Percentiles rank a stretch among this genome's conserved stretches.
These are phyloP conservation scores for Aquilaria yunnanensis DNA, from an alignment of 345 rosid genomes.

Conservation along the genomic window DNA sequence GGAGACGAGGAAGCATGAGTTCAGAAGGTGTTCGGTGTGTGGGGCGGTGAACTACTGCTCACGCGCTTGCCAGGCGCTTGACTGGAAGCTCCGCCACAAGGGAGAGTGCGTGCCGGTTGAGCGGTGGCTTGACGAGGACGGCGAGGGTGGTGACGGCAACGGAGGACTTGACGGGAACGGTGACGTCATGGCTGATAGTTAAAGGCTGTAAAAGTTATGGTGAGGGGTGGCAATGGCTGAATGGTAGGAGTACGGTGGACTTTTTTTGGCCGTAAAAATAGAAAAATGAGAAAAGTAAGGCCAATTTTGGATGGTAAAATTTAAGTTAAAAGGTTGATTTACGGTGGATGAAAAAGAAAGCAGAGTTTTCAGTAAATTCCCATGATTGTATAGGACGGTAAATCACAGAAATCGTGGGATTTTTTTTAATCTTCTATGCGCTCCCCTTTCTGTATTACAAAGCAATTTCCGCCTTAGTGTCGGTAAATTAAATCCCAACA, in stretches of 20 bases:
- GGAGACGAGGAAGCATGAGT: slow-evolving; percentile 90
- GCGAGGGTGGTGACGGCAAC: slow-evolving; percentile 32
- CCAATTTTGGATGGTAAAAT: slow-evolving; percentile 26
- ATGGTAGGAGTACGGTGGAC: slow-evolving; percentile 19
- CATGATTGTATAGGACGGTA: slow-evolving; percentile 24
- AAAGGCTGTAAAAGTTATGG: slow-evolving; percentile 3
- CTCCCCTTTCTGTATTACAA: slow-evolving; percentile 9
- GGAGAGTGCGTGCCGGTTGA: slow-evolving; percentile 68
- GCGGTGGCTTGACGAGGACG: slow-evolving; percentile 55
- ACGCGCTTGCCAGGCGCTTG: slow-evolving; percentile 95
- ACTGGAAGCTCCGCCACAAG: slow-evolving; percentile 91
- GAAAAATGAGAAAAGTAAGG: slow-evolving; percentile 5
- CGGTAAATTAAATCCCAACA: slow-evolving; percentile 11
- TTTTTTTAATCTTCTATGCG: neutral
- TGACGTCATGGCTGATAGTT: slow-evolving; percentile 34
- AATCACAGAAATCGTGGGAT: slow-evolving; percentile 14
- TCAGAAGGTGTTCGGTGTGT: slow-evolving; percentile 88
- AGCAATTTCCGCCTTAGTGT: slow-evolving; percentile 9
- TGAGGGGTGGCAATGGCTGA: slow-evolving; percentile 5
- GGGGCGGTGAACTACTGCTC: slow-evolving; percentile 94
- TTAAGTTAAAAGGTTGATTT: slow-evolving; percentile 4
- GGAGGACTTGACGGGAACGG: slow-evolving; percentile 26
- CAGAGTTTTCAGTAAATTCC: slow-evolving; percentile 16
- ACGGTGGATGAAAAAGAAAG: slow-evolving; percentile 13
- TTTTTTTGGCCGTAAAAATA: slow-evolving; percentile 4